Base-by-base conservation (phyloP, 2,329 filamentous ascomycete species). In the Cercospora sojina region DNA sequence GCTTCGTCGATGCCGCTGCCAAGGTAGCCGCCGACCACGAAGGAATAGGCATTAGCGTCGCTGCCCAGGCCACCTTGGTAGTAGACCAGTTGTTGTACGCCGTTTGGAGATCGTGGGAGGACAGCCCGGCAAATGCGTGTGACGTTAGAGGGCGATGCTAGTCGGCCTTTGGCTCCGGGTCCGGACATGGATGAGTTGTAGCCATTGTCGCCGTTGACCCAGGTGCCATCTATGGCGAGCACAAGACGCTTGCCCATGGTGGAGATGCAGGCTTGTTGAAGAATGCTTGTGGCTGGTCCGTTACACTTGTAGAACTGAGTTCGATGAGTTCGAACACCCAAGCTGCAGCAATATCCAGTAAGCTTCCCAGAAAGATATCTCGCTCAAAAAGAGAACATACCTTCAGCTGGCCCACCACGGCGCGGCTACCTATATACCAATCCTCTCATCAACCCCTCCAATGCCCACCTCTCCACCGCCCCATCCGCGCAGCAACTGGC, bases 1-100 rank as follows among this genome's bases (percentile, higher is more conserved):
- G 88, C 76, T 59, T 75, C 75, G 7, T 70, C 71, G 10, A 79
- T 67, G 5, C 77, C 77, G 7, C 68, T 56, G 3, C 74, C 73
- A 10, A 71, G 70, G 9, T 67, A 71, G 8, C 72, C 73, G 27
- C 71, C 70, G n/a, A 72, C 38, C 3, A 73, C 38, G 25, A 68
- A 66, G 27, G 32, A 70, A 18, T 64, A 68, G 35, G 47, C 64
- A 51, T 69, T 70, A 16, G 62, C 61, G 12, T 69, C 66, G 16
- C 64, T 72, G 9, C 73, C 73, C 1, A 76, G 58, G 5, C 74
- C 73, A 27, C 72, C 69, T 66, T 76, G 74, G 38, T 76, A 76
- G 66, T 74, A 74, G 16, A 74, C 71, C 32, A 75, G 70, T 23
- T 76, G 73, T 51, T 70, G 59, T 23, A 67, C 65, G 13, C 70